Conservation (phyloP, 2,329 filamentous ascomycete genomes). For the Neofusicoccum sp. region DNA sequence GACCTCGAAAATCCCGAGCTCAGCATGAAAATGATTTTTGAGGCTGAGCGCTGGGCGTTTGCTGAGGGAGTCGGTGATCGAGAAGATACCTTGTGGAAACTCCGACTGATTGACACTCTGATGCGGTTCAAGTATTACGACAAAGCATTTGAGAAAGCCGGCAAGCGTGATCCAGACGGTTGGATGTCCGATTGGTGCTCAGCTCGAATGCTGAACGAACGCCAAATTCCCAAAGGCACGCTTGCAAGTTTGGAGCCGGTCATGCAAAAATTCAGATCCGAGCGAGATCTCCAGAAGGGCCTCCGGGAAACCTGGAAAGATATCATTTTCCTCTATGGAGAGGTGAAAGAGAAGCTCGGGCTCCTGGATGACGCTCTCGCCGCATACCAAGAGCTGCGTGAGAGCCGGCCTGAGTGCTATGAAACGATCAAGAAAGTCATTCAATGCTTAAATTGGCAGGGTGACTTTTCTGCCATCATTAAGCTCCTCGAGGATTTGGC, state of each 20-base stretch:
- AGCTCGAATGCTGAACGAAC: neutral
- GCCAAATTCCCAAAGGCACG: too few relatives aligned
- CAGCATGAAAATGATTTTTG: neutral
- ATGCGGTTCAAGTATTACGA: neutral
- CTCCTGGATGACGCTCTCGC: neutral
- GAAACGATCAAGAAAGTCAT: neutral
- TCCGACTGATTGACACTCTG: neutral
- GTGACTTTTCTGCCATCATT: neutral
- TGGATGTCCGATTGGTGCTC: neutral
- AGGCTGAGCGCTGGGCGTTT: neutral
- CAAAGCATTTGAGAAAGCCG: neutral
- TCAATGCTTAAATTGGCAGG: neutral
- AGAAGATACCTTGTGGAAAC: neutral
- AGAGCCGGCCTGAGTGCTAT: neutral
- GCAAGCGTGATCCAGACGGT: neutral
- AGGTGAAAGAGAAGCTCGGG: neutral
- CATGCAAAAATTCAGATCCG: neutral
- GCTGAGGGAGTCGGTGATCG: neutral
- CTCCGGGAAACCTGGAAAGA: neutral
- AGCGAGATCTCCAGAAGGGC: neutral
- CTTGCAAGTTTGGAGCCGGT: neutral
- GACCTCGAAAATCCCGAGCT: neutral
- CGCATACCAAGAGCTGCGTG: neutral
- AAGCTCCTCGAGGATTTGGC: neutral
- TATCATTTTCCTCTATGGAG: neutral